These are phyloP conservation scores for Pseudocercospora macadamiae DNA, from an alignment of 2,329 filamentous ascomycete genomes.

Conservation along the genomic window DNA sequence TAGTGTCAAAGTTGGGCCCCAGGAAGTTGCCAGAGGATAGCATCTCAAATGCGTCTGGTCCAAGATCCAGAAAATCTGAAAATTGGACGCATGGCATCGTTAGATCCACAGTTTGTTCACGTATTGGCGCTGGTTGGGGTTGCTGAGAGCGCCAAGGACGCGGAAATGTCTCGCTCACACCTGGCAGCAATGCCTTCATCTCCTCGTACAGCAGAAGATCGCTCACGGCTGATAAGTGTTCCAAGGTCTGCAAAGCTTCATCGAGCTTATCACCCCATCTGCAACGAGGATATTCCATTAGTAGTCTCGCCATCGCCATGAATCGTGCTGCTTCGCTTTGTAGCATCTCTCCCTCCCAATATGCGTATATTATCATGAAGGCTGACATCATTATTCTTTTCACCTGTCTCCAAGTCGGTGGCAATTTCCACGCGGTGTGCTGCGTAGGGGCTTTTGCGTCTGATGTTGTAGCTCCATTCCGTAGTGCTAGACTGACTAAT, in stretches of 20 bases:
- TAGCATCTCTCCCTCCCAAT: constrained; percentile 4
- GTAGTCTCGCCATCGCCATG: constrained; percentile 18
- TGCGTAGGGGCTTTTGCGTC: too few relatives aligned
- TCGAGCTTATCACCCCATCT: constrained; percentile 6
- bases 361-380: constrained; percentile 5
- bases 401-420: constrained; percentile 10
- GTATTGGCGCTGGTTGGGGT: too few relatives aligned
- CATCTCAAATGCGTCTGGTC: too few relatives aligned
- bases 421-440: not conserved
- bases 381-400: constrained; percentile 6
- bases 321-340: constrained; percentile 2
- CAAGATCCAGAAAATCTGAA: too few relatives aligned
- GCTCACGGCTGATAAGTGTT: not conserved
- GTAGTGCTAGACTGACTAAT: not conserved
- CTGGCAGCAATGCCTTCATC: constrained; percentile 1
- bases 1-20: not conserved
- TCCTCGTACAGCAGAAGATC: not conserved
- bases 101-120: too few relatives aligned
- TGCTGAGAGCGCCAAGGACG: too few relatives aligned
- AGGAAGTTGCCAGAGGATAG: too few relatives aligned
- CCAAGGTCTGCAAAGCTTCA: not conserved
- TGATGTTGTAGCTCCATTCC: too few relatives aligned
- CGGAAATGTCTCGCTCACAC: not conserved
- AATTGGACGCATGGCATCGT: too few relatives aligned
- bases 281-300: constrained; percentile 17